phyloP scores from a whole-genome alignment of 2,329 filamentous ascomycete species.

The Didymella sp. region DNA sequence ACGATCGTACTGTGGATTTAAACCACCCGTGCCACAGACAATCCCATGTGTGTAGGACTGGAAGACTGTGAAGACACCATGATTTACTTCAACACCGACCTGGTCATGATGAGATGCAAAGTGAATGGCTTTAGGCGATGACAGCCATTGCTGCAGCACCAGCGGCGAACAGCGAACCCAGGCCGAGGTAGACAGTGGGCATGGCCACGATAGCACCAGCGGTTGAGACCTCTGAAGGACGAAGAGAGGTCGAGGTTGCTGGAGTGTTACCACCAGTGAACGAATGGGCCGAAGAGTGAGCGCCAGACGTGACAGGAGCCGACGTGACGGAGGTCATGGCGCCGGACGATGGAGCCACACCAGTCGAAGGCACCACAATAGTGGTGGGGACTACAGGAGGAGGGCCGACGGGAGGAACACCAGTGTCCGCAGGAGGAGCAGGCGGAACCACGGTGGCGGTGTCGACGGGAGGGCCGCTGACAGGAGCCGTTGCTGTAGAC shows the following conservation, averaged over 20 bases:
- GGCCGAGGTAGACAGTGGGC: constrained; percentile 25
- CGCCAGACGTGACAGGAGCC: constrained; percentile 11
- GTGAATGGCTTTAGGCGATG: constrained; percentile 22
- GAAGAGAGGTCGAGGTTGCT: constrained; percentile 13
- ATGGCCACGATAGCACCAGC: constrained; percentile 30
- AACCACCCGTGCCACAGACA: constrained; percentile 3
- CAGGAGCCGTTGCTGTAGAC: constrained; percentile 24
- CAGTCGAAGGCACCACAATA: constrained; percentile 1
- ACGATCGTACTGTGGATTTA: constrained; percentile 16
- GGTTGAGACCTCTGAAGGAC: constrained; percentile 20
- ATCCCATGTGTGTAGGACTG: background rate
- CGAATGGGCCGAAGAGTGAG: constrained; percentile 18
- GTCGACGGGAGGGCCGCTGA: constrained; percentile 19
- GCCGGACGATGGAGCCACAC: constrained; percentile 10
- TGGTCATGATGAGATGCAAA: constrained; percentile 8
- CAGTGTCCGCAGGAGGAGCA: constrained; percentile 16
- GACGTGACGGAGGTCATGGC: constrained; percentile 9
- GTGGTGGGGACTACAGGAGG: constrained; percentile 9
- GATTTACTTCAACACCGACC: background rate
- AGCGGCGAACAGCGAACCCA: constrained; percentile 33
- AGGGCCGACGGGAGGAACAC: constrained; percentile 12
- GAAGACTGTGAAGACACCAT: background rate
- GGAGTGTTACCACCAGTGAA: constrained; percentile 9
- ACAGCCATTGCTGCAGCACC: constrained; percentile 32
- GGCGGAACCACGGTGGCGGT: constrained; percentile 17